Conservation (phyloP, 495 filamentous ascomycete genomes). For the Parathielavia appendiculata region DNA sequence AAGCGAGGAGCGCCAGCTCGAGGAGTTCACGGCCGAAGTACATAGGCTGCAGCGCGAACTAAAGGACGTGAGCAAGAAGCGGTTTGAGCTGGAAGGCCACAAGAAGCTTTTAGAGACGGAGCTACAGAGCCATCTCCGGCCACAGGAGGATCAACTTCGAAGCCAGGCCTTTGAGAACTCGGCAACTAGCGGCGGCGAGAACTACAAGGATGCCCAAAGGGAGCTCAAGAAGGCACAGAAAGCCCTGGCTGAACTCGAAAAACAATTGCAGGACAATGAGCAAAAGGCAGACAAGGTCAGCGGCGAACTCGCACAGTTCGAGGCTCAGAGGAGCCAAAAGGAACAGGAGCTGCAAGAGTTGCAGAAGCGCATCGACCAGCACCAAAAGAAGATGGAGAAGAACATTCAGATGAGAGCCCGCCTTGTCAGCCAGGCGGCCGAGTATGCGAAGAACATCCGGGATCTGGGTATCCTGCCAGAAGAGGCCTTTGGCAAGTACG, state of each 20-base stretch:
- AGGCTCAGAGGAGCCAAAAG: constrained; percentile 59
- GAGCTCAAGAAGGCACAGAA: constrained; percentile 74
- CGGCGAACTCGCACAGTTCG: constrained; percentile 52
- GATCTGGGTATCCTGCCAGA: constrained; percentile 91
- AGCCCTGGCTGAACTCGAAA: constrained; percentile 55
- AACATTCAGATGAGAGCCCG: constrained; percentile 80
- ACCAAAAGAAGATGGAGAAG: constrained; percentile 89
- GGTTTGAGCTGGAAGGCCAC: constrained; percentile 71
- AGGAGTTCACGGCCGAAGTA: constrained; percentile 59
- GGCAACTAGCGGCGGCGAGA: constrained; percentile 54
- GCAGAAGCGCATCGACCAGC: constrained; percentile 72
- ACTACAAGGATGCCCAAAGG: constrained; percentile 70
- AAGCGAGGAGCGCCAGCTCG: constrained; percentile 76
- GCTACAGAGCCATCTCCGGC: constrained; percentile 75
- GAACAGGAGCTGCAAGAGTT: constrained; percentile 68
- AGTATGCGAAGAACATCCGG: constrained; percentile 80
- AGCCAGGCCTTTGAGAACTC: constrained; percentile 67
- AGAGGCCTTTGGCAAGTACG: constrained; percentile 88
- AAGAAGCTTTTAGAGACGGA: constrained; percentile 79
- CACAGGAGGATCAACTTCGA: constrained; percentile 81
- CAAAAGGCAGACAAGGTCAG: constrained; percentile 61
- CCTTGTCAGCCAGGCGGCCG: constrained; percentile 66
- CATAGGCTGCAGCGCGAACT: constrained; percentile 69
- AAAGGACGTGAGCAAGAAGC: constrained; percentile 64
- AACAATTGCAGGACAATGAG: constrained; percentile 67